A percentile compares a stretch with the other conserved stretches of the same genome.
Conservation (phyloP, 108 stramenopile genomes). For the Skeletonema menzelii region DNA sequence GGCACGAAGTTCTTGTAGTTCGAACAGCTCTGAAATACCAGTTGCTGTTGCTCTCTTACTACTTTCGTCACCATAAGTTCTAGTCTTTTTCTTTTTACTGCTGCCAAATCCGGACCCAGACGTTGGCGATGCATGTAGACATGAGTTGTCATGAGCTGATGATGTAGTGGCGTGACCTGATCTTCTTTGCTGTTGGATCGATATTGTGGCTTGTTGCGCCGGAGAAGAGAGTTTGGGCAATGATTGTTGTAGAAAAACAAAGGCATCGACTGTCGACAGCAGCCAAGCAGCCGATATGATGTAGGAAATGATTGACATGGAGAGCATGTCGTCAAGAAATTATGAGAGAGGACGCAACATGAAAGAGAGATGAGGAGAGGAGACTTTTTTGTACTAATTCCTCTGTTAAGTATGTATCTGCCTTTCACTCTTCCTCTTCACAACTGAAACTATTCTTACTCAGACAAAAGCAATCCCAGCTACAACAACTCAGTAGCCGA, state of each 20-base stretch:
- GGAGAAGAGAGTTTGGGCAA: neutral
- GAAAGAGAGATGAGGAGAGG: no score
- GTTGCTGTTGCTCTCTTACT: constrained; percentile 1
- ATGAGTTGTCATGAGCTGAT: neutral
- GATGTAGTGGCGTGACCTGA: neutral
- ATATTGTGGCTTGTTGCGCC: neutral
- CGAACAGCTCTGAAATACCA: constrained; percentile 47
- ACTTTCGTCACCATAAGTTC: neutral
- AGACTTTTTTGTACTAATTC: no score
- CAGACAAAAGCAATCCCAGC: no score
- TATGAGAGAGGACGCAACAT: neutral
- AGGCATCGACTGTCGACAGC: neutral
- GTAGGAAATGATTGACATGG: neutral
- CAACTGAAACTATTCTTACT: no score
- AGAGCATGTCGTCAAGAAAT: neutral
- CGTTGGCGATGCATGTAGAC: neutral
- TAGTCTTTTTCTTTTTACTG: constrained; percentile 8
- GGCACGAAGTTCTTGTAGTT: constrained; percentile 74
- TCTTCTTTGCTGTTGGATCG: neutral
- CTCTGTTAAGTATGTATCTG: no score
- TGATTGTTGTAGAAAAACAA: neutral
- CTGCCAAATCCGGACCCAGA: constrained; percentile 37
- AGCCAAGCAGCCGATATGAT: neutral
- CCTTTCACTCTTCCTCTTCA: no score
- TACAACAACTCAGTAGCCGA: neutral